A percentile compares a stretch with the other conserved stretches of the same genome.
Evolutionary conservation across 2,329 filamentous ascomycete genomes (phyloP).

Genomic region (Trichothecium roseum): DNA sequence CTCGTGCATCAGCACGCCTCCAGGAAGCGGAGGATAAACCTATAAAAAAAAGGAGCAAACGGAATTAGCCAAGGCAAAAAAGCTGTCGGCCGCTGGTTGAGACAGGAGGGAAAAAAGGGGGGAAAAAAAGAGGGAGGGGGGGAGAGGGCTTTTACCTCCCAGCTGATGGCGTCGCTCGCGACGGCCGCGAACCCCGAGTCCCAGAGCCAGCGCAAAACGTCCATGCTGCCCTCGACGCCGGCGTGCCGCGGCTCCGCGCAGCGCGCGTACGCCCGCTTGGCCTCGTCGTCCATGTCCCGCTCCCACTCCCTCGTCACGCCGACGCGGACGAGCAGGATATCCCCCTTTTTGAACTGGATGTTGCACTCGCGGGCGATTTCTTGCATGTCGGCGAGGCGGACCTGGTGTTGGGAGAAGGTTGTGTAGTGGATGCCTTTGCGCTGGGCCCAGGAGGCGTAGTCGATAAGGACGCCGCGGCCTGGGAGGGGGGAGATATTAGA

Average conservation of each 20-base stretch:
- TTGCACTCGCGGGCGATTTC: conserved; percentile 26
- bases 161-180: conserved; percentile 30
- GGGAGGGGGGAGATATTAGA: too few relatives aligned
- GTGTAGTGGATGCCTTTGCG: conserved; percentile 24
- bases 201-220: conserved; percentile 34
- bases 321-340: conserved; percentile 40
- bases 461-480: conserved; percentile 39
- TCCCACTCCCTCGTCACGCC: conserved; percentile 20
- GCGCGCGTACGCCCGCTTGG: conserved; percentile 36
- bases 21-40: background rate
- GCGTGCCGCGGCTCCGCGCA: conserved; percentile 20
- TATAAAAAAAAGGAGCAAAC: background rate
- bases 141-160: conserved; percentile 25
- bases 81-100: too few relatives aligned
- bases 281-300: conserved; percentile 17
- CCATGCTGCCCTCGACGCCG: conserved; percentile 27
- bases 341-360: conserved; percentile 35
- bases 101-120: too few relatives aligned
- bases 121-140: too few relatives aligned
- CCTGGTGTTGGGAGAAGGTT: conserved; percentile 26
- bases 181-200: conserved; percentile 33
- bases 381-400: conserved; percentile 17
- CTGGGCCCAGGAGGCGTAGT: conserved; percentile 34
- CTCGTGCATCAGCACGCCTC: conserved; percentile 24
- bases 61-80: too few relatives aligned